Evolutionary conservation across 2,329 filamentous ascomycete species (phyloP).

Genomic region (Penicillium sp.): DNA sequence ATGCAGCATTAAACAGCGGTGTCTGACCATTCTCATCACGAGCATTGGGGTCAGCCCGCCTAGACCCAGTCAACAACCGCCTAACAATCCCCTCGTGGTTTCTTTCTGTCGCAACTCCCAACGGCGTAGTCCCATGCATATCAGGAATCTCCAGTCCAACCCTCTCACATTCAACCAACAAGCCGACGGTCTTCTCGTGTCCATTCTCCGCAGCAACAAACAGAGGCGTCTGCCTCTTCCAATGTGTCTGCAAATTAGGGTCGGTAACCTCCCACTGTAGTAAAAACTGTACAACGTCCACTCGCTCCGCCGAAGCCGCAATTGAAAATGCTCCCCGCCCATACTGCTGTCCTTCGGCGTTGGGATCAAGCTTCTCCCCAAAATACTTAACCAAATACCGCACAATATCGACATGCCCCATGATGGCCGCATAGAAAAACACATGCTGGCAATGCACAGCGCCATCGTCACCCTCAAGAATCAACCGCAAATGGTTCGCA

Average conservation of each 20-base stretch:
- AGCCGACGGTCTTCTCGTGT: constrained; percentile 11
- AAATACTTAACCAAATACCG: constrained; percentile 20
- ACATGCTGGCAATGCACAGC: constrained; percentile 22
- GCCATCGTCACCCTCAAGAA: constrained; percentile 16
- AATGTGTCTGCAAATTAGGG: constrained; percentile 22
- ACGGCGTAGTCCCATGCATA: constrained; percentile 21
- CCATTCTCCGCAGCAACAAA: constrained; percentile 19
- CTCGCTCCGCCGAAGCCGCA: constrained; percentile 17
- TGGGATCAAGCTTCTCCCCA: constrained; percentile 20
- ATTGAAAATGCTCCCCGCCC: constrained; percentile 23
- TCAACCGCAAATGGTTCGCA: constrained; percentile 19
- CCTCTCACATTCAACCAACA: constrained; percentile 14
- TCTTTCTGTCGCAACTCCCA: constrained; percentile 16
- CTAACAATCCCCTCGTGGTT: constrained; percentile 11
- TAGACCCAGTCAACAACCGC: constrained; percentile 9
- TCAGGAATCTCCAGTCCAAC: constrained; percentile 21
- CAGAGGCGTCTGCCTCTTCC: constrained; percentile 22
- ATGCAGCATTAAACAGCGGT: constrained; percentile 19
- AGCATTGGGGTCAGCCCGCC: constrained; percentile 19
- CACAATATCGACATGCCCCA: constrained; percentile 20
- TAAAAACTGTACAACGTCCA: constrained; percentile 18
- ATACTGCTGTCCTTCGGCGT: constrained; percentile 15
- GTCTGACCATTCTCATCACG: constrained; percentile 20
- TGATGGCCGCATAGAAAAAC: constrained; percentile 24
- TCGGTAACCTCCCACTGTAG: constrained; percentile 20